A percentile compares a stretch with the other conserved stretches of the same genome.
Conservation (phyloP, 2,329 filamentous ascomycete genomes). For the Talaromyces atroroseus region DNA sequence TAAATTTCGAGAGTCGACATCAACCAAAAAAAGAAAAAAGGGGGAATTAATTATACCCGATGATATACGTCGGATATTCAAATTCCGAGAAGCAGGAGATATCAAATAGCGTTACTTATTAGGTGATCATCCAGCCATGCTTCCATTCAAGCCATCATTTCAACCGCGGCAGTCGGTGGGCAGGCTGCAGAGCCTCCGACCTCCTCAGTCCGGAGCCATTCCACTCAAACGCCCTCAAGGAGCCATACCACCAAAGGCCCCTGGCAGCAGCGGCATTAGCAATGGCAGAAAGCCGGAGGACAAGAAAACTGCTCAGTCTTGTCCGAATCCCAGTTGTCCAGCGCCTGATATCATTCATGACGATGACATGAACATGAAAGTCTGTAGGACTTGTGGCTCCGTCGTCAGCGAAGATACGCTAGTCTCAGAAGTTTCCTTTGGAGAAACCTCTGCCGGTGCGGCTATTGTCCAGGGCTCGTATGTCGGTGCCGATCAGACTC, state of each 20-base stretch:
- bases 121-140: conserved; percentile 21
- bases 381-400: conserved; percentile 79
- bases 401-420: conserved; percentile 83
- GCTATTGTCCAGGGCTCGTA: conserved; percentile 88
- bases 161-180: conserved; percentile 29
- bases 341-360: conserved; percentile 43
- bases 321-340: conserved; percentile 42
- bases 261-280: neutral
- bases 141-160: conserved; percentile 27
- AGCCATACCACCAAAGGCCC: neutral
- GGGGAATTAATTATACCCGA: neutral
- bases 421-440: conserved; percentile 85
- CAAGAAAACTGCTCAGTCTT: conserved; percentile 28
- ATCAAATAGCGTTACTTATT: neutral
- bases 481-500: conserved; percentile 78
- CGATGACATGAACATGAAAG: conserved; percentile 43
- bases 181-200: conserved; percentile 37
- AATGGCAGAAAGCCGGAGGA: conserved; percentile 20
- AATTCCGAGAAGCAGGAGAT: neutral
- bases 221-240: conserved; percentile 34
- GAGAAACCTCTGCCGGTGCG: conserved; percentile 77
- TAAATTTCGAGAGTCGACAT: neutral
- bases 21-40: neutral
- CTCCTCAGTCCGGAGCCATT: conserved; percentile 26
- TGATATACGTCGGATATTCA: neutral